A percentile compares a stretch with the other conserved stretches of the same genome.
Conservation (phyloP, 306 rosid genomes). For the Abrus precatorius region DNA sequence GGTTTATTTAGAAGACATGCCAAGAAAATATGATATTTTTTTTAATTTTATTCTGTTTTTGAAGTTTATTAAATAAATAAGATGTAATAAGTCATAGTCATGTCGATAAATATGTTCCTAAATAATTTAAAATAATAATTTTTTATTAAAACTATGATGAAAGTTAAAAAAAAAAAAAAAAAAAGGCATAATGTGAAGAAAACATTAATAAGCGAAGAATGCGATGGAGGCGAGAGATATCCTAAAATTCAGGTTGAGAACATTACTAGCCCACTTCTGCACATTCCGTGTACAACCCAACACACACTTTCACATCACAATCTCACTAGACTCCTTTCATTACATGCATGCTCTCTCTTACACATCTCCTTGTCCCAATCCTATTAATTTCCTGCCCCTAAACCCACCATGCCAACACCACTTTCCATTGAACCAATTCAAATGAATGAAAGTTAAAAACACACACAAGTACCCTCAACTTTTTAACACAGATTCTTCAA, state of each 20-base stretch:
- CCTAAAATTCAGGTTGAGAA: background rate
- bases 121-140: too few species aligned
- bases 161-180: constrained; percentile 16
- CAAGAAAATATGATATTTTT: too few species aligned
- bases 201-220: background rate
- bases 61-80: too few species aligned
- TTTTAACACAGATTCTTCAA: constrained; percentile 3
- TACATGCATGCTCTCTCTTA: constrained; percentile 12
- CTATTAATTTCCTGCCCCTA: background rate
- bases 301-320: background rate
- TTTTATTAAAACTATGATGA: too few species aligned
- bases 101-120: too few species aligned
- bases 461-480: background rate
- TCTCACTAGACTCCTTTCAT: constrained; percentile 33
- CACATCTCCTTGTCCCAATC: constrained; percentile 21
- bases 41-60: too few species aligned
- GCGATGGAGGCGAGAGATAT: constrained; percentile 27
- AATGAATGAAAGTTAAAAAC: background rate
- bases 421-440: constrained; percentile 27
- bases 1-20: too few species aligned
- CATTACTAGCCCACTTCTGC: constrained; percentile 35
- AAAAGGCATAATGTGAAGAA: too few species aligned
- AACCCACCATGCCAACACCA: constrained; percentile 19
- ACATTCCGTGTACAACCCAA: background rate
- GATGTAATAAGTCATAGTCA: too few species aligned